Base-by-base conservation (phyloP, 768 basidiomycete genomes). In the Phaeotremella fagi region DNA sequence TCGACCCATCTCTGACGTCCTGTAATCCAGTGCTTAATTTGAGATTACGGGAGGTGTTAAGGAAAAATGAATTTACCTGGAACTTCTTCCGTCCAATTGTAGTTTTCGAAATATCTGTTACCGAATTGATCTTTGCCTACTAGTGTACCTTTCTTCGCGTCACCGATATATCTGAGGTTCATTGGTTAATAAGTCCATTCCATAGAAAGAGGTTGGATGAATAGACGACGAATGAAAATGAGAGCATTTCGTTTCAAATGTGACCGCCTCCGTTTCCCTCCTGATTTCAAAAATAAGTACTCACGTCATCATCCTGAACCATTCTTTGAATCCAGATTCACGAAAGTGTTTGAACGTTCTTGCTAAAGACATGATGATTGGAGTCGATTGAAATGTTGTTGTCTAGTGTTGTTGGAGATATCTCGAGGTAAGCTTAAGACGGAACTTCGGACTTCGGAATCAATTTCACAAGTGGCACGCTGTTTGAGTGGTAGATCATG, bases 1-100 rank as follows among this genome's bases (percentile, higher is more conserved):
- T 98, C 94, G 37, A 98, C 84, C 94, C 94, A 98, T 75, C 94
- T 83, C 71, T 95, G 90, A 63, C 94, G 88, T 66, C 92, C 91
- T 88, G 72, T 42, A 23, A 44, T 63, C 28, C 53, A 29, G 23
- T 45, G 11, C 14, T n/a, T 4, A 26, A 18, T 20, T 25, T 20
- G 45, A 25, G 20, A 33, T 33, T 33, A 33, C 16, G 9, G 31
- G 16, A 7, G 7, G 31, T 33, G 31, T 7, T 7, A 33, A 7
- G 11, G 38, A 41, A 18, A 41, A 41, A 7, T 41, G 11, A 11
- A 75, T 82, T 33, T 57, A 88, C 90, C 90, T 50, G 91, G 91
- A 42, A 92, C 75, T 72, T 97, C 91, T 64, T 94, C 87, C 60
- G 85, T 81, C 25, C 82, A 80, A 68, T 92, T 88, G 73, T 84